These are phyloP conservation scores for Mollisia scopiformis DNA, from an alignment of 2,329 filamentous ascomycete genomes.

Conservation along the genomic window DNA sequence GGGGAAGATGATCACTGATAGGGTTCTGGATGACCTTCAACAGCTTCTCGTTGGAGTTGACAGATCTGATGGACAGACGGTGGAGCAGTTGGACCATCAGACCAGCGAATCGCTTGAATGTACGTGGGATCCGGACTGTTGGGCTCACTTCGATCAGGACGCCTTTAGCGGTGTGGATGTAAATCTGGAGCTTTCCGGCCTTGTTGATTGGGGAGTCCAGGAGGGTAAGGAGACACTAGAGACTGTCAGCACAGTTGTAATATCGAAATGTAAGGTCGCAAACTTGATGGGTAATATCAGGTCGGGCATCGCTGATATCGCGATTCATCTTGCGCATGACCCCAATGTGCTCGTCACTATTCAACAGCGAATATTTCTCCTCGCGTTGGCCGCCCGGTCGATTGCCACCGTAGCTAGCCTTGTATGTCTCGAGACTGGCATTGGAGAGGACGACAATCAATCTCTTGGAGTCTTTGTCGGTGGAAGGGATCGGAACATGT, in stretches of 20 bases:
- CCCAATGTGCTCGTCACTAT: conserved; percentile 98
- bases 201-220: conserved; percentile 99
- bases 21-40: conserved; percentile 97
- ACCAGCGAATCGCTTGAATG: conserved; percentile 98
- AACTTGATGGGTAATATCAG: conserved; percentile 99
- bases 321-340: conserved; percentile 99
- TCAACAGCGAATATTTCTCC: conserved; percentile 96
- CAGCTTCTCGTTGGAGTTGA: conserved; percentile 96
- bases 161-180: conserved; percentile 96
- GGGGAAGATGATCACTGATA: conserved; percentile 93
- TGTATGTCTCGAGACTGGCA: conserved; percentile 97
- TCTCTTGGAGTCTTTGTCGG: conserved; percentile 88
- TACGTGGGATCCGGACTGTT: conserved; percentile 95
- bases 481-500: conserved; percentile 78
- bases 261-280: conserved; percentile 39
- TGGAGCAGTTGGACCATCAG: conserved; percentile 98
- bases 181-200: conserved; percentile 95
- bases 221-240: conserved; percentile 90
- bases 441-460: conserved; percentile 96
- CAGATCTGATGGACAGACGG: conserved; percentile 92
- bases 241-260: conserved; percentile 23
- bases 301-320: conserved; percentile 95
- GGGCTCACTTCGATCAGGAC: conserved; percentile 97
- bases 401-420: conserved; percentile 75
- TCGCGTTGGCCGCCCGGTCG: conserved; percentile 67